phyloP scores from a whole-genome alignment of 2,329 filamentous ascomycete species.

The Ophiostoma novo-ulmi region DNA sequence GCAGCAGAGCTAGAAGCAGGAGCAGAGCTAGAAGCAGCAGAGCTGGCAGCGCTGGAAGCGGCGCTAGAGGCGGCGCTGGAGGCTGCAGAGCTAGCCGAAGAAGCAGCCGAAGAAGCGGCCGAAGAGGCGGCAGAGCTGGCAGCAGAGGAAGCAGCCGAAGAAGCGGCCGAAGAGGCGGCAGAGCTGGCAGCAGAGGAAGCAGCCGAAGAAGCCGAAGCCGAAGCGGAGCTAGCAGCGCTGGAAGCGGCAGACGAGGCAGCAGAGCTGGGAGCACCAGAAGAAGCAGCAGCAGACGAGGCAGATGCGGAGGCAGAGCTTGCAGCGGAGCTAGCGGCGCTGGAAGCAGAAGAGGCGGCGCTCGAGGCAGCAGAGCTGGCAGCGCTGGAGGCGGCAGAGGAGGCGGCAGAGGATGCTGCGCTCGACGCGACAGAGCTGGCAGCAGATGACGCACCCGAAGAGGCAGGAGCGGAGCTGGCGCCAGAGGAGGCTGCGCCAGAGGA shows the following conservation, averaged over 20 bases:
- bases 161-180: not conserved
- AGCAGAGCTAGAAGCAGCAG: not conserved
- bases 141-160: not conserved
- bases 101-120: not conserved
- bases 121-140: not conserved
- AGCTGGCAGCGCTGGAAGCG: not conserved
- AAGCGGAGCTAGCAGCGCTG: not conserved
- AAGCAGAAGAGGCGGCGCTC: not conserved
- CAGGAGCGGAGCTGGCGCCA: not conserved
- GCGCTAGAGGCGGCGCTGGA: not conserved
- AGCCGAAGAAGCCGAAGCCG: not conserved
- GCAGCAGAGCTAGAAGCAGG: not conserved
- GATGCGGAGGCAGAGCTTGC: not conserved
- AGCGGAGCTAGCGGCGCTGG: not conserved
- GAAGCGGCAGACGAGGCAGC: not conserved
- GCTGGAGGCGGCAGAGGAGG: conserved; percentile 13
- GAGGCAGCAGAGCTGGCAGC: not conserved
- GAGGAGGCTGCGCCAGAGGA: not conserved
- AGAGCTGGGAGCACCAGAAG: not conserved
- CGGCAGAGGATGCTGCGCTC: not conserved
- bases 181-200: not conserved
- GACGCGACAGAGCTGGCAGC: not conserved
- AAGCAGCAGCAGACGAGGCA: not conserved
- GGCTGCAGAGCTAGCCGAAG: not conserved
- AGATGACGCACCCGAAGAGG: not conserved